Conservation (phyloP, 2,329 filamentous ascomycete species). For the Exutisphaerella laricina region DNA sequence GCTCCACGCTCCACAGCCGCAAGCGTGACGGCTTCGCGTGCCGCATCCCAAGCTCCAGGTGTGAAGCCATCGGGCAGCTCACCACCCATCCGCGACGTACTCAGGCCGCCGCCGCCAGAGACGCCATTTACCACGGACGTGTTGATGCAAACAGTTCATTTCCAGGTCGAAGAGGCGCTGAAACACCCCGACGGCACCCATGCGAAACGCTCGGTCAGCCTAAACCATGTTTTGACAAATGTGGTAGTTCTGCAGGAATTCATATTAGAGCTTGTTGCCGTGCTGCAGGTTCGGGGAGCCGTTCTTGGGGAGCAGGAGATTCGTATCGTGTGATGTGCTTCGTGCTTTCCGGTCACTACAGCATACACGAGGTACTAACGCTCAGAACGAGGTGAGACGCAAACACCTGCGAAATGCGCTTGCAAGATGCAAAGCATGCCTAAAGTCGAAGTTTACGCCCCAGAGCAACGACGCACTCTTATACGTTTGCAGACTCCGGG, state of each 20-base stretch:
- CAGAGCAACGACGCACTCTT: too few species aligned
- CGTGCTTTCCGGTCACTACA: too few species aligned
- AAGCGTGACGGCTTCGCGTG: conserved; percentile 9
- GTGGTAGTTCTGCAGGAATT: conserved; percentile 48
- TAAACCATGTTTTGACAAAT: conserved; percentile 48
- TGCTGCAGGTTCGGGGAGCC: conserved; percentile 45
- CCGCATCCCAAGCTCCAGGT: conserved; percentile 11
- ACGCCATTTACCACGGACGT: conserved; percentile 32
- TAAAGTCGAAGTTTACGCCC: too few species aligned
- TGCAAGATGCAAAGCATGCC: too few species aligned
- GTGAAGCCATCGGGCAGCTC: conserved; percentile 17
- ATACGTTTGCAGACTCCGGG: too few species aligned
- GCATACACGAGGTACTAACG: too few species aligned
- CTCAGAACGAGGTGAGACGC: too few species aligned
- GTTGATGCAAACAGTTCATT: conserved; percentile 30
- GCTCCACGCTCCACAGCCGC: conserved; percentile 4
- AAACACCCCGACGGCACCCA: not conserved
- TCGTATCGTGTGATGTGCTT: conserved; percentile 7
- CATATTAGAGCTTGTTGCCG: conserved; percentile 44
- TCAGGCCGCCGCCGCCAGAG: conserved; percentile 33
- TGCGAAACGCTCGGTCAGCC: conserved; percentile 36
- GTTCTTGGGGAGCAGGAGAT: conserved; percentile 42
- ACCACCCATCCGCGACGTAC: conserved; percentile 18
- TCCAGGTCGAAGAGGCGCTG: conserved; percentile 10
- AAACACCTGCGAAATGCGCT: too few species aligned